Evolutionary conservation across 352 stramenopile species (phyloP), one percentile per base, ranked within the genome.

Genomic region (Pythium inflatum): DNA sequence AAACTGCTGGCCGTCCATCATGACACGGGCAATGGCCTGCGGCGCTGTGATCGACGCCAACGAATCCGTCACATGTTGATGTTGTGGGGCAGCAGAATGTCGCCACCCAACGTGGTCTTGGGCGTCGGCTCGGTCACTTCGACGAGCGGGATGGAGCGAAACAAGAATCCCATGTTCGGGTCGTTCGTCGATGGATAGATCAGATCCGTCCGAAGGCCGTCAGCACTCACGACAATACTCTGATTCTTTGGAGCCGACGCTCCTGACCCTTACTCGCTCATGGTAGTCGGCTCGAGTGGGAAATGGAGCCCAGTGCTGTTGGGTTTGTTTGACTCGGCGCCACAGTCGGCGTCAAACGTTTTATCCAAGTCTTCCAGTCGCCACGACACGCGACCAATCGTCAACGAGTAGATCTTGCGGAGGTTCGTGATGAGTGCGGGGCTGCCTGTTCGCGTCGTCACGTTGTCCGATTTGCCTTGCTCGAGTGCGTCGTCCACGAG

Each of bases 191-290:
- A 43, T 28, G 51, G 51, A 24, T 41, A 24, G 51, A 59, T 59
- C 25, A 59, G 33, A 18, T 41, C 31, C 7, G 25, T 59, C 5
- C 31, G 55, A 7, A 62, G 38, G 18, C 30, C 55, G 7, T 49
- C 34, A 33, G 22, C 55, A 62, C 55, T 62, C 55, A 62, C 38
- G 31, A 50, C 38, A 14, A 62, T 11, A 20, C 6, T 54, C 27
- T 54, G 46, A 6, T 54, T 30, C 25, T 33, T 31, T n/a, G n/a
- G n/a, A n/a, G n/a, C n/a, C n/a, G n/a, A n/a, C n/a, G n/a, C 6
- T 11, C n/a, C n/a, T 33, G 12, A 11, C 25, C 46, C 4, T 54
- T 31, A 14, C 12, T 11, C 25, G 18, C 46, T 54, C 9, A 54
- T 11, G 4, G 46, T 54, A 5, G 46, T 16, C 9, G 46, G 12